phyloP scores from a whole-genome alignment of 495 filamentous ascomycete genomes.

The Neurospora sp. region DNA sequence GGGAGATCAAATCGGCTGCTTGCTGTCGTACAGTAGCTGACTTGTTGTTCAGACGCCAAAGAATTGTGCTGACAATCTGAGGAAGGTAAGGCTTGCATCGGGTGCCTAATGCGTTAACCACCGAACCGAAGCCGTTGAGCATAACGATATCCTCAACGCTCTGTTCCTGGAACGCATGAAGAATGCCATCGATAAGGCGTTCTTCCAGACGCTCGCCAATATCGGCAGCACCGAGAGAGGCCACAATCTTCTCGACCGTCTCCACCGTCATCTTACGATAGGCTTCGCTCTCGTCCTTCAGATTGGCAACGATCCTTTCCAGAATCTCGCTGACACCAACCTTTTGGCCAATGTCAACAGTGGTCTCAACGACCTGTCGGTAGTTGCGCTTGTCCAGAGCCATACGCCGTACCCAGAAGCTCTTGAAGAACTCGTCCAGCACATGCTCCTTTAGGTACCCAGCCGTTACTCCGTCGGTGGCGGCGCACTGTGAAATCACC shows the following conservation, averaged over 20 bases:
- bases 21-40: slow-evolving; percentile 92
- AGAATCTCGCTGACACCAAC: slow-evolving; percentile 92
- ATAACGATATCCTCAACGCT: slow-evolving; percentile 93
- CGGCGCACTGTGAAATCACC: slow-evolving; percentile 93
- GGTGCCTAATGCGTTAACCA: slow-evolving; percentile 88
- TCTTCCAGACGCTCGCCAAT: slow-evolving; percentile 89
- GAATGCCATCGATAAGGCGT: slow-evolving; percentile 88
- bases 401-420: slow-evolving; percentile 97
- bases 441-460: slow-evolving; percentile 93
- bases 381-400: slow-evolving; percentile 96
- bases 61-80: slow-evolving; percentile 90
- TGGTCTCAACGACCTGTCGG: slow-evolving; percentile 93
- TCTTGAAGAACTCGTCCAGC: slow-evolving; percentile 93
- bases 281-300: slow-evolving; percentile 96
- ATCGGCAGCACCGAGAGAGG: slow-evolving; percentile 84
- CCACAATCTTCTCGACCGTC: slow-evolving; percentile 91
- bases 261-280: slow-evolving; percentile 99
- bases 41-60: slow-evolving; percentile 98
- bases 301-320: slow-evolving; percentile 82
- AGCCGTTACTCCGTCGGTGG: slow-evolving; percentile 89
- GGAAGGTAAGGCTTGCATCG: slow-evolving; percentile 95
- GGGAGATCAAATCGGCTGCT: slow-evolving; percentile 90
- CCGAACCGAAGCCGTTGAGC: slow-evolving; percentile 97
- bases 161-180: slow-evolving; percentile 97
- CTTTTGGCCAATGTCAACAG: slow-evolving; percentile 94